Evolutionary conservation across 1,284 basidiomycete species (phyloP), one percentile per base, ranked within the genome.

Genomic region (Papiliotrema fonsecae): DNA sequence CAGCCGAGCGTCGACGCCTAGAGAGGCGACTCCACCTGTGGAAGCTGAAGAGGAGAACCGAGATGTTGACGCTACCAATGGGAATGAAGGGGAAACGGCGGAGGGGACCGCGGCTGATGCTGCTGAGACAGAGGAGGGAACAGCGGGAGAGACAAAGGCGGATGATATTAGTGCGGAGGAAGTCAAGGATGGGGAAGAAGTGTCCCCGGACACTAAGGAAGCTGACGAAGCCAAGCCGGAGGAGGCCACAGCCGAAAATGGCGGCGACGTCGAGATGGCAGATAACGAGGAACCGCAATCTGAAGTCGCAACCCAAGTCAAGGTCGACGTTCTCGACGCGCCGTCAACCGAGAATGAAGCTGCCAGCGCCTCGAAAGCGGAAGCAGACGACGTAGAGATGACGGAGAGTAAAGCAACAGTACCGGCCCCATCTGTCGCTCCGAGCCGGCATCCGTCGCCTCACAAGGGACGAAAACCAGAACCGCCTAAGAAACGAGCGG

Each of bases 301-400:
- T 42, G n/a, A 45, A 39, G 18, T 35, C 11, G 11, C 25, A 45
- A 35, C 36, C 42, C n/a, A 22, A 18, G 18, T 24, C 16, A n/a
- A 22, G 19, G 27, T 31, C 3, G 51, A 40, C 10, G 42, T 11
- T 18, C 16, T 16, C 16, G 14, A 6, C 34, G 34, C 34, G 16
- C 6, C 34, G 5, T 14, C 34, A 6, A 14, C 34, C 14, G 34
- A 19, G 5, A 22, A 4, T 2, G 46, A 31, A 13, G 43, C 18
- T 10, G 32, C 22, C 14, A 43, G 42, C 42, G 21, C 28, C 9
- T 32, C 22, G 21, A 43, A 19, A 28, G 37, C 41, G 19, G 36
- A 49, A 9, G 41, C 19, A 16, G 30, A 13, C 3, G 58, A 58
- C 22, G 54, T 55, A 7, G 53, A 60, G 37, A 55, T 55, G 58